Base-by-base conservation (phyloP, 345 rosid species). In the Linum lewisii region DNA sequence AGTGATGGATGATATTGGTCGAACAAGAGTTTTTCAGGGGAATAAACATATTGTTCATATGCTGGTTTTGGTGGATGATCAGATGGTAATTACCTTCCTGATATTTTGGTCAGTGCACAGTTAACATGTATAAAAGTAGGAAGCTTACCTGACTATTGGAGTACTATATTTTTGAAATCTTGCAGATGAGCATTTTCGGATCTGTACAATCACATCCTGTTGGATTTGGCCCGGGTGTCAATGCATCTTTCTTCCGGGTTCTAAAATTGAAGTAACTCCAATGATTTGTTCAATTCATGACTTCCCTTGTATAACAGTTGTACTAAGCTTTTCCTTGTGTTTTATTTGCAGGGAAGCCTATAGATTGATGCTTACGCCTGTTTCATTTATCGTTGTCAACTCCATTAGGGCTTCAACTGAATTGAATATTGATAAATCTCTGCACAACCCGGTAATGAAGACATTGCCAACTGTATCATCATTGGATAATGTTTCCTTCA, bases 201-300 rank as follows among this genome's bases (percentile, higher is more conserved):
- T 73, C 74, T 25, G 62, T 79, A 72, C 69, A 69, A 56, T 70
- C 73, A 36, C 80, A 69, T 72, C 88, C 85, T 66, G 75, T 72
- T 69, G 96, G 92, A 67, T 82, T 91, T 60, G 86, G 88, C 36
- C 77, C 84, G 52, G 85, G 88, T 61, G 77, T 58, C 21, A 75
- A 73, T 66, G 95, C 92, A 52, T 82, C 90, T 15, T 91, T 91
- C 73, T 76, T 82, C 64, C 79, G 92, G 54, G 61, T 91, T 71
- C 88, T 86, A 60, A 67, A 72, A 61, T 62, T 65, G 15, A 61
- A 88, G 98, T 91, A 77, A 26, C 32, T 26, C 24, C 44, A 59
- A 60, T 59, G 63, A 13, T 47, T 50, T 44, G 55, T 20, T 52
- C 6, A n/a, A n/a, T 15, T 51, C 21, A 51, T 7, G 22, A 51